phyloP scores from a whole-genome alignment of 768 basidiomycete species.

The Podaxis sp. region DNA sequence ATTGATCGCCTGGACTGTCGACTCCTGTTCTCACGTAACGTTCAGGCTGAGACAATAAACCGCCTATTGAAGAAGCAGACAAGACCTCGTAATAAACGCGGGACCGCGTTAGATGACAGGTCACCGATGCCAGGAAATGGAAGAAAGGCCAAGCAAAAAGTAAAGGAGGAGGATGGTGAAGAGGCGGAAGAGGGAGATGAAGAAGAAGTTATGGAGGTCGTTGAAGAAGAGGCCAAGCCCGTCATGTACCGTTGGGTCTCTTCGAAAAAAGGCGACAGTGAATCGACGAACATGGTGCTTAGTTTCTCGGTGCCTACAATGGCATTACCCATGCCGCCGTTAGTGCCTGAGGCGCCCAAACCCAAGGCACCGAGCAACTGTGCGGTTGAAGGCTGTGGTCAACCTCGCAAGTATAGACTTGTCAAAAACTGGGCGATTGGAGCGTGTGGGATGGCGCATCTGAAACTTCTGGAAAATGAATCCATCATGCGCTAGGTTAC shows the following conservation, averaged over 20 bases:
- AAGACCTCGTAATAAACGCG: constrained; percentile 61
- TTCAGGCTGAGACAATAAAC: constrained; percentile 84
- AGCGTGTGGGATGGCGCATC: constrained; percentile 67
- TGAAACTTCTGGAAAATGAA: constrained; percentile 51
- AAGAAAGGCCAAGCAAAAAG: constrained; percentile 38
- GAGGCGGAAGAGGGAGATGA: constrained; percentile 37
- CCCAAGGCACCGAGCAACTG: constrained; percentile 36
- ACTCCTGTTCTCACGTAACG: neutral
- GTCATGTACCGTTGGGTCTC: constrained; percentile 77
- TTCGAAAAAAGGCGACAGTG: constrained; percentile 34
- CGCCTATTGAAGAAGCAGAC: constrained; percentile 86
- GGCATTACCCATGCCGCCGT: constrained; percentile 13
- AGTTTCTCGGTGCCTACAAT: constrained; percentile 16
- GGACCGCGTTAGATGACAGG: constrained; percentile 50
- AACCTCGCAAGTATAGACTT: constrained; percentile 60
- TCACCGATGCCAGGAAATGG: constrained; percentile 31
- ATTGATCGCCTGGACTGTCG: neutral
- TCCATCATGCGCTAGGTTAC: neutral
- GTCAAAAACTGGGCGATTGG: constrained; percentile 62
- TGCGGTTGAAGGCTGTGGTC: constrained; percentile 57
- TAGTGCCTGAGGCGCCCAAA: constrained; percentile 16
- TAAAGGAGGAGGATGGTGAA: constrained; percentile 37
- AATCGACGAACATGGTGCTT: constrained; percentile 11
- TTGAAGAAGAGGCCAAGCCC: constrained; percentile 34
- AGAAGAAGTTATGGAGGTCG: constrained; percentile 31